Base-by-base conservation (phyloP, 352 stramenopile genomes). In the Paralagenidium karlingii region DNA sequence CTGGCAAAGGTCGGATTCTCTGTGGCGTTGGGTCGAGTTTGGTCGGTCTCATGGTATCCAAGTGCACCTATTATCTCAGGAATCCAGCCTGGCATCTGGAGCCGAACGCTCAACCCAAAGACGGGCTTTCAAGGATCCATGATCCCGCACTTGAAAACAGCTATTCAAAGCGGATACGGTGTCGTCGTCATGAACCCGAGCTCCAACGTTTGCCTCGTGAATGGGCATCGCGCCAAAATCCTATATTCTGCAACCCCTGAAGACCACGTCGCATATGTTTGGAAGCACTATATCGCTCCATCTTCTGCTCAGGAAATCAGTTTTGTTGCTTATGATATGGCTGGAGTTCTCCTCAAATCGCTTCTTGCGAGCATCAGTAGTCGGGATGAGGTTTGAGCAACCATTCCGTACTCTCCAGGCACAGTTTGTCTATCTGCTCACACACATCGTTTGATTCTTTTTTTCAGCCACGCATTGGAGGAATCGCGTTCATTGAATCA, bases 81-180 rank as follows among this genome's bases (percentile, higher is more conserved):
- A 25, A 73, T 79, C 55, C 68, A 84, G 28, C 67, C 73, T 3
- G 77, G 68, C 5, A 81, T 85, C 53, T 84, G 68, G 68, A 82
- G 59, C 40, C 58, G 66, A 24, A 63, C 57, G 16, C 76, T 86
- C 56, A 67, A 87, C 48, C 66, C 60, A 8, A 84, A 85, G 47
- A 81, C 66, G n/a, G 70, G 73, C 6, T 87, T 88, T 42, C 68
- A 88, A 36, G 76, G 75, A 34, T 89, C 76, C 22, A 89, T 92
- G 74, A 80, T 92, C 40, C 79, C 79, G 40, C 90, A 92, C 46
- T 52, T 89, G 20, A 86, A 89, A 51, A 87, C 77, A 0, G 79
- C 79, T 16, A 80, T 87, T 34, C 74, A 92, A 43, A 74, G 75
- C 27, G 77, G 77, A 39, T 88, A 88, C 38, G 70, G 69, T 11